Base-by-base conservation (phyloP, 2,329 filamentous ascomycete genomes). In the Apiospora malaysiana region DNA sequence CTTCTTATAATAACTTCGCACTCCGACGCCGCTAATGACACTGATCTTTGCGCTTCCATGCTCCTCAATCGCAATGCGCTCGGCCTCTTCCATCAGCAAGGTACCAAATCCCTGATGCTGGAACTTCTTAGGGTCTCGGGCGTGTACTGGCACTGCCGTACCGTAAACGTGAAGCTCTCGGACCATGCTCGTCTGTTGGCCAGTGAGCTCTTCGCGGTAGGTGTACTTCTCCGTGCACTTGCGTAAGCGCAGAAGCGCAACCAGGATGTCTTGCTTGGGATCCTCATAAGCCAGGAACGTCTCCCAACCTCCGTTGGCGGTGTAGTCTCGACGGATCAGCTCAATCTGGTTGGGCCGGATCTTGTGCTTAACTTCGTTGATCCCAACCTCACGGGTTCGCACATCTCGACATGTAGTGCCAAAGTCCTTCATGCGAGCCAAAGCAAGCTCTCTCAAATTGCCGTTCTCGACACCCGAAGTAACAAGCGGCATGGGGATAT, bases 401-500 rank as follows among this genome's bases (percentile, higher is more conserved):
- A 99, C 96, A 78, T 99, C 96, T 74, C 97, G 94, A 80, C 97
- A 99, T 0, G 94, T 94, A 0, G 96, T 99, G 68, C 97, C 97
- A 76, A 99, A 98, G 80, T 99, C 96, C 82, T 98, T 98, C 97
- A 99, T 99, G 27, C 96, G 89, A n/a, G 95, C 94, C 70, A 99
- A 85, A 0, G 96, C 95, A 67, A 99, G 85, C 81, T 99, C 96
- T 73, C 96, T 91, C 49, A 99, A 85, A 79, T 99, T 99, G 72
- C 96, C 96, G 76, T 99, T 99, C 83, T 99, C 96, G 0, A 99
- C 96, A 51, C 96, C 96, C 0, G 95, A 97, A 0, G 96, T 98
- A n/a, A 99, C 97, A 32, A 99, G 87, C 0, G 96, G 96, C 96
- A 99, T 99, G n/a, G 96, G 96, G 71, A 99, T 99, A 83, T 99